These are phyloP conservation scores for Cupressus sempervirens DNA, from an alignment of 75 land plant genomes.

Conservation along the genomic window DNA sequence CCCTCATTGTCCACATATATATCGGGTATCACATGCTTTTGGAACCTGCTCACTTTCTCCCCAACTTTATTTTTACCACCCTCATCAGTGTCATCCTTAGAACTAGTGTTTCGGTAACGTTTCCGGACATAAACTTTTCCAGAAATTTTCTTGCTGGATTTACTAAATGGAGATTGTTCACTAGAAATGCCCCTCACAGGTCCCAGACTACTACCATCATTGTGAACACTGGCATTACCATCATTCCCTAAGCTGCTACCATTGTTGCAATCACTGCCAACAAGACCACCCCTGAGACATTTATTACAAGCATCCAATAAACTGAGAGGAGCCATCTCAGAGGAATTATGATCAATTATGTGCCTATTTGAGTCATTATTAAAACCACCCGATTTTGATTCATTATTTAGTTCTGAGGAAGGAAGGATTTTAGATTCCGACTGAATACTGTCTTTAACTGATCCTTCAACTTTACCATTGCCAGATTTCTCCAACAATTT, in stretches of 20 bases:
- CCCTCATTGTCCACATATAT: background rate
- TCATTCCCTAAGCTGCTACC: background rate
- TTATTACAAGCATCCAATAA: background rate
- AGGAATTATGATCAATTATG: background rate
- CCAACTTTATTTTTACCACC: background rate
- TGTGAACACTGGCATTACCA: background rate
- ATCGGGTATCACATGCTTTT: background rate
- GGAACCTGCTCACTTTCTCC: background rate
- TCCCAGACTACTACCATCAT: background rate
- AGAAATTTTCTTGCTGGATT: background rate
- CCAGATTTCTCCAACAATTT: constrained; percentile 9
- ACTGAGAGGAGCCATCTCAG: background rate
- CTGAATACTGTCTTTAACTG: background rate
- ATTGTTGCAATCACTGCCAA: background rate
- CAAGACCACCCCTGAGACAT: background rate
- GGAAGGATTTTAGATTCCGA: background rate
- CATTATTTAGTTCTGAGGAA: background rate
- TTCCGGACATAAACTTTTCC: constrained; percentile 6
- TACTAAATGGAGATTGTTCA: background rate
- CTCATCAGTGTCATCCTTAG: background rate
- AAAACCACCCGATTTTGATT: background rate
- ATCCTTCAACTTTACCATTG: constrained; percentile 6
- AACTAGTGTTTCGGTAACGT: background rate
- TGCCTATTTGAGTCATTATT: background rate
- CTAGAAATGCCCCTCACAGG: background rate